Conservation (phyloP, 352 stramenopile species). For the Phytophthora niederhauseri region DNA sequence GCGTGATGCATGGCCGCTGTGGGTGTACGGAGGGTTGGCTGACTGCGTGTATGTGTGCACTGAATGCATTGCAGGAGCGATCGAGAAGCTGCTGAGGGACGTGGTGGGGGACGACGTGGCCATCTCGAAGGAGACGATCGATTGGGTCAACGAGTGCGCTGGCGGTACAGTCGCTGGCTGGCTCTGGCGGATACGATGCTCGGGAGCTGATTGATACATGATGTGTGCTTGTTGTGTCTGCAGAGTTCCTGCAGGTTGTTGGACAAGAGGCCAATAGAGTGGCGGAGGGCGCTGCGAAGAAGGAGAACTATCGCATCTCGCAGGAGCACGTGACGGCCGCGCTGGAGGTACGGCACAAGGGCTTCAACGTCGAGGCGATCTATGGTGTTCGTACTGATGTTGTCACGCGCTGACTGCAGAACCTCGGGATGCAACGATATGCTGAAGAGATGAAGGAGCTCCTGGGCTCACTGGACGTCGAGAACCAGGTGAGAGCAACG, state of each 20-base stretch:
- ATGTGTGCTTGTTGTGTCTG: background rate
- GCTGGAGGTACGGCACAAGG: constrained; percentile 43
- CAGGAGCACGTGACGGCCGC: constrained; percentile 60
- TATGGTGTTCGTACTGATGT: background rate
- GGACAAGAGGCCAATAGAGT: constrained; percentile 56
- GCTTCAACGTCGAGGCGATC: background rate
- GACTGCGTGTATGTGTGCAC: constrained; percentile 1
- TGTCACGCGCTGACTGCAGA: constrained; percentile 23
- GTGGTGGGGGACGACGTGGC: constrained; percentile 55
- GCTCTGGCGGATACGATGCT: background rate
- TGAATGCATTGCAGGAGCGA: constrained; percentile 15
- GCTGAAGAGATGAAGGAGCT: constrained; percentile 37
- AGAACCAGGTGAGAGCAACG: constrained; percentile 35
- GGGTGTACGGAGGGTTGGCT: background rate
- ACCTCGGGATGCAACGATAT: constrained; percentile 45
- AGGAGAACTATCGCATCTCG: constrained; percentile 75
- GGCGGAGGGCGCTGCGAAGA: constrained; percentile 52
- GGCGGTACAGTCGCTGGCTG: constrained; percentile 32
- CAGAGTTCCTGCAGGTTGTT: constrained; percentile 61
- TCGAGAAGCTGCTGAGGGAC: constrained; percentile 57
- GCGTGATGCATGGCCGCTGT: background rate
- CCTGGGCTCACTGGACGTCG: constrained; percentile 32
- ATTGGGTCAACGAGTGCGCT: constrained; percentile 69
- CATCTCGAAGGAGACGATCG: constrained; percentile 69
- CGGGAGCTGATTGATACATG: background rate